Conservation (phyloP, 495 filamentous ascomycete species). For the Staphylotrichum longicolle region DNA sequence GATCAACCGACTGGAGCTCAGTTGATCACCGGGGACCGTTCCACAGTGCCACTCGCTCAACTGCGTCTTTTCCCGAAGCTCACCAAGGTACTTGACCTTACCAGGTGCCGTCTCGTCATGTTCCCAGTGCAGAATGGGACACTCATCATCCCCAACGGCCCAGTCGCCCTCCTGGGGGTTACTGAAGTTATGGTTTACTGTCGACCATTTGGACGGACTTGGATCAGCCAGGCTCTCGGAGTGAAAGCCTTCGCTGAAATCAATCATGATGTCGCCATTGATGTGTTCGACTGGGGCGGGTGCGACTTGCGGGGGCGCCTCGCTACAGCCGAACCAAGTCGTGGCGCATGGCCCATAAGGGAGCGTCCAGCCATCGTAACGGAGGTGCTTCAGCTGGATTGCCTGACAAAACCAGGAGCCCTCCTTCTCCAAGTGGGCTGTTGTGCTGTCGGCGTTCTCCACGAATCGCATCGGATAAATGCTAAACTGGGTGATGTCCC, state of each 20-base stretch:
- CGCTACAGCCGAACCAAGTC: slow-evolving; percentile 21
- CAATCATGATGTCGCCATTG: slow-evolving; percentile 52
- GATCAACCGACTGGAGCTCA: background rate
- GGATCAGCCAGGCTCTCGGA: slow-evolving; percentile 21
- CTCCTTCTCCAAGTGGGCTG: slow-evolving; percentile 26
- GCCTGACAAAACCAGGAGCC: slow-evolving; percentile 34
- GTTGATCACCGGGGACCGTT: background rate
- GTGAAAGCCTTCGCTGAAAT: slow-evolving; percentile 47
- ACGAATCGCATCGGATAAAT: slow-evolving; percentile 54
- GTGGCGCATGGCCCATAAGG: slow-evolving; percentile 26
- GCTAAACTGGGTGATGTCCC: slow-evolving; percentile 52
- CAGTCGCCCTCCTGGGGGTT: slow-evolving; percentile 5
- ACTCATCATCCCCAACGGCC: background rate
- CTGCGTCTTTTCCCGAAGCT: background rate
- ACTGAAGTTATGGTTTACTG: background rate
- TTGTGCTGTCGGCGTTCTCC: slow-evolving; percentile 26
- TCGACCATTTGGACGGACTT: background rate
- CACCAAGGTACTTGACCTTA: too few relatives aligned
- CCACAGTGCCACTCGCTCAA: background rate
- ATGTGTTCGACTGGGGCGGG: slow-evolving; percentile 23
- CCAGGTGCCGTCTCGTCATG: background rate
- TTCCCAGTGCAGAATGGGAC: background rate
- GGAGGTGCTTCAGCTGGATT: slow-evolving; percentile 47
- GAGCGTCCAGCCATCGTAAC: slow-evolving; percentile 47
- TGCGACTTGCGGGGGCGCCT: slow-evolving; percentile 17